Base-by-base conservation (phyloP, 1,139 yeast species). In the Magnusiomyces magnusii region DNA sequence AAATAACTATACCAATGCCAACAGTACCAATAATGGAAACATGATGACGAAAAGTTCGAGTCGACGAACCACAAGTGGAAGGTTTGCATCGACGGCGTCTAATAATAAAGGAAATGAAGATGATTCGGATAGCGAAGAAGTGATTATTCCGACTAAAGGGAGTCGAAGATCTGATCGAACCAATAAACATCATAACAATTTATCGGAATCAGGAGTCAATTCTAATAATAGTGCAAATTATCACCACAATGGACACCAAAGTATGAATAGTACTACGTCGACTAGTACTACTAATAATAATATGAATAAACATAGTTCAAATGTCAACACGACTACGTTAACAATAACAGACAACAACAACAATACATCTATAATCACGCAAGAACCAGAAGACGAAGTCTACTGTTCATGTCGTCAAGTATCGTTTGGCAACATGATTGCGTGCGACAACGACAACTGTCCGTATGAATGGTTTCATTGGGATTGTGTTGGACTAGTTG, bases 341-440 rank as follows among this genome's bases (percentile, higher is more conserved):
- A 15, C 44, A 17, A 39, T 39, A 10, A 39, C 44, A 10, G 44
- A 39, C 17, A 39, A 10, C 19, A 39, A n/a, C 19, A 39, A 39
- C 44, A 39, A 39, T 19, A 39, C 44, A 17, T 39, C 51, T 7
- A 24, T 25, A 13, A 23, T 52, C 3, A 17, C 34, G 9, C 49
- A n/a, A 27, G 92, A 85, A 57, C 91, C 85, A 64, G 88, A 87
- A 31, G 61, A 59, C 47, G 73, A 84, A 79, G 73, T 69, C 17
- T 90, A 89, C 71, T 90, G 96, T 72, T 82, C 86, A 73, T 90
- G 97, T 70, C 89, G 87, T 66, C 82, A 89, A 63, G 91, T 87
- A 0, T 87, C 95, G 1, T 87, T 85, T 74, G 96, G 96, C 15
- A 89, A 88, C 65, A 90, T 90, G 96, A 85, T 90, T 72, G 96